Evolutionary conservation across 2,329 filamentous ascomycete genomes (phyloP), one percentile per base, ranked within the genome.

Genomic region (Fonsecaea nubica): DNA sequence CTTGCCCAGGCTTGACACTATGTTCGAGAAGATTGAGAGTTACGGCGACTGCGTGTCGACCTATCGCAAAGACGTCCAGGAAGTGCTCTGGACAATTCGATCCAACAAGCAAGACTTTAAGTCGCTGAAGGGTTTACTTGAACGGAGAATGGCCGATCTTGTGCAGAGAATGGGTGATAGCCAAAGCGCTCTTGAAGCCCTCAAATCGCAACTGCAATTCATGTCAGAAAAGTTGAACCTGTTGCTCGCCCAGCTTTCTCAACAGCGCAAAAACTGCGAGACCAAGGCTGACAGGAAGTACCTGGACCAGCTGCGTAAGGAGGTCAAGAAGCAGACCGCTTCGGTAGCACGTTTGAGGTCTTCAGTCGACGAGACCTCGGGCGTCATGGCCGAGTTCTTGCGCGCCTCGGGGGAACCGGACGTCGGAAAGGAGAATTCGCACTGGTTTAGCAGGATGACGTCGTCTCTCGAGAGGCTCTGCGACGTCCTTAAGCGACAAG

Each of bases 221-320:
- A 55, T 36, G 21, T 56, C 59, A 10, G 50, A 55, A 12, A 62
- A 42, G 50, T 36, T 62, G 15, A 38, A 32, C 7, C 25, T 8
- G 9, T 30, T 62, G 36, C 52, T 55, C 9, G 36, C 35, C 25
- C 59, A 35, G 36, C 59, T 62, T 5, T 35, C 50, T 18, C 21
- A 35, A 55, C 59, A 55, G 36, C 36, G 59, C n/a, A 35, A 32
- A n/a, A 33, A 48, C 40, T 42, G 59, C n/a, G 36, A 35, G 12
- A 55, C 59, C 6, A 56, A 32, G 52, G 25, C 36, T 12, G 59
- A 62, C 54, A 55, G 12, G 59, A 62, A 56, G 35, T 48, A 56
- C 30, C 52, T 55, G 12, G 38, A 55, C 18, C 52, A 40, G 36
- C 32, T 62, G 30, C 35, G 50, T 2, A 56, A 55, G 18, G 59